Conservation (phyloP, 2,329 filamentous ascomycete species). For the Aspergillus melleus region DNA sequence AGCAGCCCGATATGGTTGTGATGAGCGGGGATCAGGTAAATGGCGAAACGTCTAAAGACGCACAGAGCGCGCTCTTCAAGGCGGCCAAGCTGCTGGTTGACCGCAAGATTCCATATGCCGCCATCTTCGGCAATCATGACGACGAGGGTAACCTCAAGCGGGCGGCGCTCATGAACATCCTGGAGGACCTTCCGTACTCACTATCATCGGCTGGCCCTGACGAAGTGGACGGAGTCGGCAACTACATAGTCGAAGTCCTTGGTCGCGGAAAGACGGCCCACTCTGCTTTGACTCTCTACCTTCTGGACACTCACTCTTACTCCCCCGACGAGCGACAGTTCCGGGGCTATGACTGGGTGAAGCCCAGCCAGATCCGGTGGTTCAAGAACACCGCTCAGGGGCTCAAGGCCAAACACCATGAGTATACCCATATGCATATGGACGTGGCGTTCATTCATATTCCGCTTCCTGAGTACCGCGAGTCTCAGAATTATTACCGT, state of each 20-base stretch:
- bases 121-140: slow-evolving; percentile 97
- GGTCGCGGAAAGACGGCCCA: slow-evolving; percentile 77
- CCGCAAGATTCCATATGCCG: slow-evolving; percentile 86
- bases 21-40: slow-evolving; percentile 95
- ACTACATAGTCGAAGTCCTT: slow-evolving; percentile 89
- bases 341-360: slow-evolving; percentile 97
- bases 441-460: slow-evolving; percentile 98
- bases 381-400: slow-evolving; percentile 76
- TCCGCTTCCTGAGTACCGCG: slow-evolving; percentile 83
- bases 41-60: slow-evolving; percentile 86
- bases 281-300: slow-evolving; percentile 89
- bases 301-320: slow-evolving; percentile 91
- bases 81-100: slow-evolving; percentile 80
- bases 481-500: slow-evolving; percentile 58
- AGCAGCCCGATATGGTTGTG: slow-evolving; percentile 90
- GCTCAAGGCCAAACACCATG: slow-evolving; percentile 73
- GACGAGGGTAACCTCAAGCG: slow-evolving; percentile 83
- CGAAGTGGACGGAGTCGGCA: slow-evolving; percentile 85
- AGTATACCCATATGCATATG: slow-evolving; percentile 91
- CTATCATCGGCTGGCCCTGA: slow-evolving; percentile 80
- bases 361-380: slow-evolving; percentile 91
- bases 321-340: slow-evolving; percentile 85
- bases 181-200: slow-evolving; percentile 85
- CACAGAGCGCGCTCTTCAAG: slow-evolving; percentile 92
- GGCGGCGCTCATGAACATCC: slow-evolving; percentile 76